phyloP scores from a whole-genome alignment of 1,284 basidiomycete genomes.

The Heliocybe sulcata region DNA sequence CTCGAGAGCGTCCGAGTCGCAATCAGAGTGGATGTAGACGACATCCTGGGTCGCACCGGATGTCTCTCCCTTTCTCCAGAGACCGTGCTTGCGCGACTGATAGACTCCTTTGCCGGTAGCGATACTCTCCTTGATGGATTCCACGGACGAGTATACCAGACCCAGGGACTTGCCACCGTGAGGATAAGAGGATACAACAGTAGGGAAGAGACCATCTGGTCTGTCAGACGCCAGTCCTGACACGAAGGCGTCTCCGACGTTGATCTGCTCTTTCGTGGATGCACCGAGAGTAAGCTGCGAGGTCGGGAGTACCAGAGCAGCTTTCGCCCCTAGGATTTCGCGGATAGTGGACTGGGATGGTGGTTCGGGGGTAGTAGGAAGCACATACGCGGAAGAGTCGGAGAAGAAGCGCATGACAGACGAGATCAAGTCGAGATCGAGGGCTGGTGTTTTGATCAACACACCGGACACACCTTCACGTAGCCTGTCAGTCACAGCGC shows the following conservation, averaged over 20 bases:
- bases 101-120: slow-evolving; percentile 89
- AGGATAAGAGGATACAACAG: slow-evolving; percentile 77
- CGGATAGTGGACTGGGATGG: slow-evolving; percentile 50
- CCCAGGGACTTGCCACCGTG: slow-evolving; percentile 78
- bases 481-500: slow-evolving; percentile 67
- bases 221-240: slow-evolving; percentile 83
- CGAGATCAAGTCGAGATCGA: slow-evolving; percentile 64
- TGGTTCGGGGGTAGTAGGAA: slow-evolving; percentile 35
- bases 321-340: slow-evolving; percentile 49
- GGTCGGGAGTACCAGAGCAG: slow-evolving; percentile 69
- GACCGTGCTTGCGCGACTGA: slow-evolving; percentile 91
- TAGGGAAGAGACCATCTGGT: slow-evolving; percentile 89
- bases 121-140: slow-evolving; percentile 86
- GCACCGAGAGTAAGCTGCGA: slow-evolving; percentile 58
- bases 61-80: slow-evolving; percentile 98
- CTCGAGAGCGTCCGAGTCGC: slow-evolving; percentile 90
- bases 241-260: slow-evolving; percentile 83
- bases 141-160: slow-evolving; percentile 93
- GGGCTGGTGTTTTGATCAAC: slow-evolving; percentile 61
- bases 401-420: slow-evolving; percentile 72
- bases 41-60: slow-evolving; percentile 92
- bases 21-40: slow-evolving; percentile 81
- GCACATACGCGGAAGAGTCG: slow-evolving; percentile 52
- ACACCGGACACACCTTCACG: slow-evolving; percentile 71
- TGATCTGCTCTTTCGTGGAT: slow-evolving; percentile 53